Evolutionary conservation across 441 rosid species (phyloP).

Genomic region (Erodium moschatum): DNA sequence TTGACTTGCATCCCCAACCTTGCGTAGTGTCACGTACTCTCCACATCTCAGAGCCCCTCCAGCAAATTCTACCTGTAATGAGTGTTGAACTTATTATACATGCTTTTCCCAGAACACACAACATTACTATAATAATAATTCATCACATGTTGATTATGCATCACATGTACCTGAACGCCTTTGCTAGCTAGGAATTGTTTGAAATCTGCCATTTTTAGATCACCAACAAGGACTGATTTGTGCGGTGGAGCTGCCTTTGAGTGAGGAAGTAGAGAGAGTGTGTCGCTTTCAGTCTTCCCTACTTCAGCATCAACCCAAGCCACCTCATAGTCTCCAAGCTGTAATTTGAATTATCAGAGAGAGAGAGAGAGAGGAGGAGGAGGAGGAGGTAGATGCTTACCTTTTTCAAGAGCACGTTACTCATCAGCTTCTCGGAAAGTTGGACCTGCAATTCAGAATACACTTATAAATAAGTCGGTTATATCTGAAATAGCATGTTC

Average conservation of each 20-base stretch:
- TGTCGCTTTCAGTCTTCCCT: constrained; percentile 69
- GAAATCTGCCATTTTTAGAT: constrained; percentile 84
- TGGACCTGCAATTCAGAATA: constrained; percentile 51
- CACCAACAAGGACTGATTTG: constrained; percentile 85
- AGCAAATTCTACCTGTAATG: constrained; percentile 71
- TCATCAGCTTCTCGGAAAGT: constrained; percentile 93
- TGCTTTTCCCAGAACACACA: not conserved
- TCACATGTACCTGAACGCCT: constrained; percentile 60
- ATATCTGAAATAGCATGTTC: constrained; percentile 7
- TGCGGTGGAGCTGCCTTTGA: constrained; percentile 57
- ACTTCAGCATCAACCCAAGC: constrained; percentile 91
- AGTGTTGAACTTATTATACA: not conserved
- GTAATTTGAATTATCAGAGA: no score
- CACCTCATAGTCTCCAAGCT: constrained; percentile 84
- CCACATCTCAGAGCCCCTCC: constrained; percentile 86
- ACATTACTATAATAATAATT: no score
- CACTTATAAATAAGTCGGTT: constrained; percentile 18
- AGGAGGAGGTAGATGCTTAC: no score
- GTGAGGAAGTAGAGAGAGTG: constrained; percentile 56
- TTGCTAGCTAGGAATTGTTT: constrained; percentile 79
- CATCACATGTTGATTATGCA: not conserved
- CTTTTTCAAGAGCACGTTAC: constrained; percentile 83
- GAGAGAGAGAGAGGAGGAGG: no score
- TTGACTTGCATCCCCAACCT: constrained; percentile 68
- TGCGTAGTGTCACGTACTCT: constrained; percentile 77